Evolutionary conservation across 2,329 filamentous ascomycete genomes (phyloP), one percentile per base, ranked within the genome.

Genomic region (Colletotrichum godetiae): DNA sequence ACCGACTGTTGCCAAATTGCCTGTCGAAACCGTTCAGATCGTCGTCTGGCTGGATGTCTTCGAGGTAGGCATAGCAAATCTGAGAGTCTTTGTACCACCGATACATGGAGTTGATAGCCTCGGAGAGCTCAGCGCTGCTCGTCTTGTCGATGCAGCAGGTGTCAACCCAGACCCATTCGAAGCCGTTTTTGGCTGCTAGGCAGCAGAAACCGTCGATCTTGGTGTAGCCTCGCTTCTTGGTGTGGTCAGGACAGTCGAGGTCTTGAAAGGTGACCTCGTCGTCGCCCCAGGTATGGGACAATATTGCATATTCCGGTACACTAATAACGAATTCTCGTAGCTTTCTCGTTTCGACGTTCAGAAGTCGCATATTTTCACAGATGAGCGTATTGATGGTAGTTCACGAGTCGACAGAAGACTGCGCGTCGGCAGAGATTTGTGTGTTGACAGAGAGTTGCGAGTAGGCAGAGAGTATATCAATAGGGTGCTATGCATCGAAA

Each of bases 201-300:
- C 58, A 42, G 58, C 76, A 78, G 4, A 75, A 74, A 2, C 74
- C 60, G 6, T 72, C 33, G 31, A 81, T 73, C 66, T 81, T 81
- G 5, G 31, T 64, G n/a, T 70, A 80, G 1, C 78, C 80, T 3
- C 24, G 71, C n/a, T 61, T 72, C 2, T 3, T 59, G 3, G 15
- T 37, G 56, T 62, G 7, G 27, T 11, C 42, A 22, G 60, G 29
- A 5, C 33, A 3, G 74, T 61, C 33, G 31, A 78, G 71, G 19
- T 81, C 78, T n/a, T 80, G 75, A 31, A 79, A 79, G 3, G 73
- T 74, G 0, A 82, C 76, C 61, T 83, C 81, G 0, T 79, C 78
- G 1, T 76, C 67, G 10, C 75, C 77, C 81, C 82, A 83, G 0
- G 79, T 82, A 58, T 83, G 82, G 2, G 81, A 83, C 0, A 84